Conservation (phyloP, 129 eudicot genomes). For the Lactuca saligna region DNA sequence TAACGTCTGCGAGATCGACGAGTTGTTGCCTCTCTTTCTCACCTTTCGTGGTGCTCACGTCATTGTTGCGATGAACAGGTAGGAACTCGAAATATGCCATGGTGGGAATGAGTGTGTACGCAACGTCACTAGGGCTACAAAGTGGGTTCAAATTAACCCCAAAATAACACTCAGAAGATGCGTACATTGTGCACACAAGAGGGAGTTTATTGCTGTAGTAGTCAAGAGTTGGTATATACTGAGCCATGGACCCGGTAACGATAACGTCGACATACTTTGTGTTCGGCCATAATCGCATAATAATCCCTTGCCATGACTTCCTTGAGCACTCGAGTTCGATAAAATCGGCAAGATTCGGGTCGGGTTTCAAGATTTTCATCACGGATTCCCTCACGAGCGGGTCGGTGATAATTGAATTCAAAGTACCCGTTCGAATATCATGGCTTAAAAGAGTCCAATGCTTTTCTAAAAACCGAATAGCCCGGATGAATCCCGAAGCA, state of each 20-base stretch:
- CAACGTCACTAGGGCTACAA: conserved; percentile 66
- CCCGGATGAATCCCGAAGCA: conserved; percentile 72
- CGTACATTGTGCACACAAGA: conserved; percentile 68
- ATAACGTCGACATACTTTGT: conserved; percentile 73
- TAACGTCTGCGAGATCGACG: conserved; percentile 62
- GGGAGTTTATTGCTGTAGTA: conserved; percentile 68
- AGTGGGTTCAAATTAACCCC: conserved; percentile 75
- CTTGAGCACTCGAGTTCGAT: conserved; percentile 53
- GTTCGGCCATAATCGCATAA: conserved; percentile 72
- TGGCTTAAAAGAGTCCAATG: conserved; percentile 52
- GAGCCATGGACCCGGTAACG: conserved; percentile 86
- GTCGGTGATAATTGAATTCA: conserved; percentile 50
- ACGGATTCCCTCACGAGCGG: conserved; percentile 43
- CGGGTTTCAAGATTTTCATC: conserved; percentile 40
- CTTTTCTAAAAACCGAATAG: conserved; percentile 58
- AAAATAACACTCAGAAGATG: conserved; percentile 80
- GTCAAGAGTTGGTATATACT: conserved; percentile 72
- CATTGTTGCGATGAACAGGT: conserved; percentile 41
- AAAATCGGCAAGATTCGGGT: conserved; percentile 66
- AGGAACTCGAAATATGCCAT: conserved; percentile 91
- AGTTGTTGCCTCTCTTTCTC: conserved; percentile 37
- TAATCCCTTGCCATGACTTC: conserved; percentile 64
- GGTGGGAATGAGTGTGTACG: conserved; percentile 72
- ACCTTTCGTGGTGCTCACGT: conserved; percentile 13
- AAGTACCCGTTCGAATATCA: conserved; percentile 59